Percentiles rank a stretch among this genome's conserved stretches.
Evolutionary conservation across 306 rosid genomes (phyloP).

Genomic region (Pachyrhizus erosus): DNA sequence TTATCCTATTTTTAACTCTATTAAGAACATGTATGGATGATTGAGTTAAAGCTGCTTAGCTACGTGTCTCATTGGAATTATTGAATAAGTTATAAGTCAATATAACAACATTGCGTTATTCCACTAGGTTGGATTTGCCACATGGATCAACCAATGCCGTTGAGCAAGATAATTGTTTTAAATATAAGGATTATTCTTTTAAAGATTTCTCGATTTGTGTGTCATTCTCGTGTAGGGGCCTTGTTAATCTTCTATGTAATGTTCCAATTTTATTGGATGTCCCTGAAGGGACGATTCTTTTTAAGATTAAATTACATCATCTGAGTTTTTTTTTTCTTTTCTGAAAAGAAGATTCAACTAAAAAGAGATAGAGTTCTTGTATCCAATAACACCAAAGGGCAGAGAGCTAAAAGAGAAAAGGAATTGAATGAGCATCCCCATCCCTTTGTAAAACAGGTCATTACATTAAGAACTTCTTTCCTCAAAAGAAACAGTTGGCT

Average conservation of each 20-base stretch:
- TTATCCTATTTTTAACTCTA: conserved; percentile 12
- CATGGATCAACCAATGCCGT: conserved; percentile 1
- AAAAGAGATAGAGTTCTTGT: neutral
- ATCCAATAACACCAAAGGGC: neutral
- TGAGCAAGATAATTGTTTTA: neutral
- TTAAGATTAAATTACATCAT: neutral
- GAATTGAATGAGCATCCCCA: neutral
- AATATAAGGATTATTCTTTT: neutral
- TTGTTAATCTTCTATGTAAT: no score
- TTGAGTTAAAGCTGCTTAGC: neutral
- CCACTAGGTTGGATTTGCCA: neutral
- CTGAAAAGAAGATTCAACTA: neutral
- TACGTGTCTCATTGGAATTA: neutral
- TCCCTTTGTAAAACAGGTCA: neutral
- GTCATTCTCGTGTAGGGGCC: no score
- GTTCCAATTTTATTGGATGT: no score
- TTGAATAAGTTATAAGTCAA: neutral
- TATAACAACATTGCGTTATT: neutral
- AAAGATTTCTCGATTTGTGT: no score
- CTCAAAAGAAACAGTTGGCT: neutral
- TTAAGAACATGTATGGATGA: neutral
- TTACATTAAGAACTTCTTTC: neutral
- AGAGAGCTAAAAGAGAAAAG: neutral
- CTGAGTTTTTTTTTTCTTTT: neutral
- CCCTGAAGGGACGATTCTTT: no score